Evolutionary conservation across 495 filamentous ascomycete genomes (phyloP), one percentile per base, ranked within the genome.

Genomic region (Penicillium maclennaniae): DNA sequence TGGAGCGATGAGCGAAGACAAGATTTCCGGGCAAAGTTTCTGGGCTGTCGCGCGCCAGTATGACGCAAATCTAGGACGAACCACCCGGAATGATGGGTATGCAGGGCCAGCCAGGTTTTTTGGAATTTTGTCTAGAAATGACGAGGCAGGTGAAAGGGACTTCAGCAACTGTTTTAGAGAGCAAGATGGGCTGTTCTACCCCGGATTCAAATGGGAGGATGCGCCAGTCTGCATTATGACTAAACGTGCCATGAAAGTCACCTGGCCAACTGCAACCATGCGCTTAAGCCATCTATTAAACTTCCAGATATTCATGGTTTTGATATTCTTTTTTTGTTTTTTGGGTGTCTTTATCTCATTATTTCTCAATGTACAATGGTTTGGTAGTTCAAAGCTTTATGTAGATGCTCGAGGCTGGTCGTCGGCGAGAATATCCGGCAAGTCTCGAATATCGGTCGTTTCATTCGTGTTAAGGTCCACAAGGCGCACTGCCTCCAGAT

Each of bases 381-480:
- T 34, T 31, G 10, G 27, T 31, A 31, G 10, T 31, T 34, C 31
- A 34, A 12, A 14, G 31, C 10, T 34, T 45, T 21, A 49, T 53
- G 49, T 10, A 20, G 31, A 38, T 52, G 46, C 14, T 10, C 60
- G 55, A 27, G 66, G 66, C 49, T 65, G 63, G 41, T 72, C 70
- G 46, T 76, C 62, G 7, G 83, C 83, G 43, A 91, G 60, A 54
- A 93, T 83, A 57, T 83, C 83, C 6, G 91, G 91, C 37, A 96
- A 66, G 59, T 95, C 87, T 55, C 82, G 75, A 47, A 96, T 83
- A 73, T 95, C 90, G 15, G 89, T 83, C 65, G 84, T 83, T 70
- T 95, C 89, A 56, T 89, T 87, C 41, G 82, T 88, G 31, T 79
- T 84, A 55, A 93, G 71, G 72, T 98, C 93, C 20, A 92, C 78